Evolutionary conservation across 108 stramenopile genomes (phyloP).

Genomic region (Conticribra weissflogii): DNA sequence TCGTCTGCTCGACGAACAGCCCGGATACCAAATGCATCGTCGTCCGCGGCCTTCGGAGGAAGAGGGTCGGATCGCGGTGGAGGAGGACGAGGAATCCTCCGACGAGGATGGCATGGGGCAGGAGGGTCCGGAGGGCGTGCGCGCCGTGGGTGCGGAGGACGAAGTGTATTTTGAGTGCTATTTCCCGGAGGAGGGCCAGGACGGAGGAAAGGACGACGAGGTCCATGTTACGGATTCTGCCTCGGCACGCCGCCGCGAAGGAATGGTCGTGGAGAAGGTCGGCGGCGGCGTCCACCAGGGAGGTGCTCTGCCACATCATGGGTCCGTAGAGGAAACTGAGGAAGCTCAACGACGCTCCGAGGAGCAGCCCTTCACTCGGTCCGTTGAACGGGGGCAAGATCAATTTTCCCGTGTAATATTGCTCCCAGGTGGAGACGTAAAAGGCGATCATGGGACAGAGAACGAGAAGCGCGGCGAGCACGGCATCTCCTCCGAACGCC

Average conservation of each 20-base stretch:
- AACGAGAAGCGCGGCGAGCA: slow-evolving; percentile 26
- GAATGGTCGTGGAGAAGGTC: background rate
- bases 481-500: slow-evolving; percentile 43
- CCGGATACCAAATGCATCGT: slow-evolving; percentile 61
- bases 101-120: slow-evolving; percentile 56
- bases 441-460: slow-evolving; percentile 75
- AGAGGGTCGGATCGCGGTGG: slow-evolving; percentile 39
- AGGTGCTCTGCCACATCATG: slow-evolving; percentile 66
- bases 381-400: slow-evolving; percentile 86
- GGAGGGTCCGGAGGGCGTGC: slow-evolving; percentile 24
- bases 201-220: slow-evolving; percentile 49
- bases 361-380: slow-evolving; percentile 78
- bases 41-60: slow-evolving; percentile 61
- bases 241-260: slow-evolving; percentile 21
- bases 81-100: slow-evolving; percentile 52
- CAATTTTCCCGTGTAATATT: slow-evolving; percentile 82
- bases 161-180: slow-evolving; percentile 45
- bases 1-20: slow-evolving; percentile 82
- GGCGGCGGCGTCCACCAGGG: slow-evolving; percentile 9
- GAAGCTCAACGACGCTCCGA: slow-evolving; percentile 67
- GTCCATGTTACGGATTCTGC: slow-evolving; percentile 57
- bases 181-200: slow-evolving; percentile 60
- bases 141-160: slow-evolving; percentile 52
- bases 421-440: slow-evolving; percentile 87
- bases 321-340: slow-evolving; percentile 55